Conservation (phyloP, 768 basidiomycete species). For the Dacryopinax spathularia region DNA sequence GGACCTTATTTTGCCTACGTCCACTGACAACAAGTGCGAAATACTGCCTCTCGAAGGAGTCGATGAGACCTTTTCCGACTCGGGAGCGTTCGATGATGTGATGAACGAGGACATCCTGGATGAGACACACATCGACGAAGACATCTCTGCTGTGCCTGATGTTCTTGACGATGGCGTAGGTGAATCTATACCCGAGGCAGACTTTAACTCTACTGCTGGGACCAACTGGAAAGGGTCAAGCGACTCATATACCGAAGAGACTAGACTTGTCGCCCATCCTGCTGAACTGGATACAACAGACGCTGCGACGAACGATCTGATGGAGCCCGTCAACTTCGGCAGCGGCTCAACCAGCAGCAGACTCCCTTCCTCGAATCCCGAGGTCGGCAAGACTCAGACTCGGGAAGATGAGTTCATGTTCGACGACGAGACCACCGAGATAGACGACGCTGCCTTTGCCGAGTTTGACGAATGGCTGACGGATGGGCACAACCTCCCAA, state of each 20-base stretch:
- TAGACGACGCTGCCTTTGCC: not conserved
- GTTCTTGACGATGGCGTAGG: not conserved
- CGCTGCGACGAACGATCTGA: not conserved
- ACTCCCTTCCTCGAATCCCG: not conserved
- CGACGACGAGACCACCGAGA: not conserved
- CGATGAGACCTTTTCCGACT: no score
- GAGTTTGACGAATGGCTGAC: conserved; percentile 8
- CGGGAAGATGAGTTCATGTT: not conserved
- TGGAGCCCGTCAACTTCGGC: not conserved
- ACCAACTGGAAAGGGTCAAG: no score
- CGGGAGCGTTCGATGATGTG: no score
- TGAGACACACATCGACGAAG: no score
- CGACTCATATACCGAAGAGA: not conserved
- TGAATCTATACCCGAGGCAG: not conserved
- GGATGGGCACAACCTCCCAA: not conserved
- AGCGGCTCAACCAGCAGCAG: not conserved
- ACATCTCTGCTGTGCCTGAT: no score
- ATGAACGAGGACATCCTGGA: no score
- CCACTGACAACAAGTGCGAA: no score
- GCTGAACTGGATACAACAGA: no score
- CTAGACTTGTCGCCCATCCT: no score
- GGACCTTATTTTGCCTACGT: no score
- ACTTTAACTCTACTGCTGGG: not conserved
- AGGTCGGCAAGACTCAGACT: no score
- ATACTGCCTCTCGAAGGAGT: no score